phyloP scores from a whole-genome alignment of 305 asterid genomes.

The Fraxinus velutina region DNA sequence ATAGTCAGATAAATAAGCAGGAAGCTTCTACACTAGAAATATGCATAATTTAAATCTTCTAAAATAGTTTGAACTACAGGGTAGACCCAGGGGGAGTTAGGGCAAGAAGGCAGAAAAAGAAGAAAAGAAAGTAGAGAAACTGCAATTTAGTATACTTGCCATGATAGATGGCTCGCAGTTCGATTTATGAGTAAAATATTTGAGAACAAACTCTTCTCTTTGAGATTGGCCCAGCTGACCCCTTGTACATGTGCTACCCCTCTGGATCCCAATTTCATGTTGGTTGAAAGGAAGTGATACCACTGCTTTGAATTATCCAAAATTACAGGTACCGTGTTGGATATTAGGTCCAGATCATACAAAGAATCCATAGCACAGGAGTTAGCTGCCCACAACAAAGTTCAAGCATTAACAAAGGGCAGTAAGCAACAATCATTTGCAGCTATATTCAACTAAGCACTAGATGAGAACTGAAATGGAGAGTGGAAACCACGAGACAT shows the following conservation, averaged over 20 bases:
- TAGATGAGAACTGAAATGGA: constrained; percentile 1
- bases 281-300: constrained; percentile 74
- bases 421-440: neutral
- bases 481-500: neutral
- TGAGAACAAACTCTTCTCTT: constrained; percentile 49
- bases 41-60: neutral
- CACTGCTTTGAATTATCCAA: constrained; percentile 81
- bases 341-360: constrained; percentile 76
- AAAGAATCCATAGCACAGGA: constrained; percentile 74
- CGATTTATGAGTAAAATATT: constrained; percentile 82
- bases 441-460: constrained; percentile 7
- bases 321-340: constrained; percentile 68
- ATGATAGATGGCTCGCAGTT: constrained; percentile 83
- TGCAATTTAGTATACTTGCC: constrained; percentile 42
- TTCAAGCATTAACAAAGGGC: constrained; percentile 3
- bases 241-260: constrained; percentile 83
- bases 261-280: constrained; percentile 87
- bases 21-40: neutral
- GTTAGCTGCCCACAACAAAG: constrained; percentile 59
- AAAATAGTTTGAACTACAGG: neutral
- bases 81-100: neutral
- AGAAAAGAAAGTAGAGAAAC: neutral
- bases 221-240: constrained; percentile 59
- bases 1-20: neutral
- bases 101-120: constrained; percentile 2